A percentile compares a stretch with the other conserved stretches of the same genome.
Evolutionary conservation across 1,284 basidiomycete species (phyloP).

Genomic region (Vanrija sp.): DNA sequence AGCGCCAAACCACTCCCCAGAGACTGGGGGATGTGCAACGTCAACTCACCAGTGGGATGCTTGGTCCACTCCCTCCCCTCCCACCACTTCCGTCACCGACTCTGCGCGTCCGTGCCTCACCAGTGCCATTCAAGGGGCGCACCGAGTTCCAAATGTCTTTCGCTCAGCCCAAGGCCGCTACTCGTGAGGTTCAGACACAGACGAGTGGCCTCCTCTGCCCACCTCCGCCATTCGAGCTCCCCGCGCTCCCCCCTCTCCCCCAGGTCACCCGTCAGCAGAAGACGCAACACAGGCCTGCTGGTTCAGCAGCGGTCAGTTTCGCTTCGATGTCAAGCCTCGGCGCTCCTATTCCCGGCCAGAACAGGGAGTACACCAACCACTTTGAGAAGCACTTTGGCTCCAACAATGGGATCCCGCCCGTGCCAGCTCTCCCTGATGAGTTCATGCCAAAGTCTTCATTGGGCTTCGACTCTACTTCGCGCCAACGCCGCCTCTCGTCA

Average conservation of each 20-base stretch:
- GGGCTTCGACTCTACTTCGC: constrained; percentile 1
- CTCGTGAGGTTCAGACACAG: no score
- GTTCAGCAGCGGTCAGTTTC: constrained; percentile 58
- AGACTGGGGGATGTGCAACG: neutral
- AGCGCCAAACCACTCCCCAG: no score
- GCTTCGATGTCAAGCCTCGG: constrained; percentile 78
- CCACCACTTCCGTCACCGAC: constrained; percentile 2
- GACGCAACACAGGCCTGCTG: constrained; percentile 54
- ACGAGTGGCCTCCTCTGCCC: neutral
- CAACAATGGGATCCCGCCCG: constrained; percentile 3
- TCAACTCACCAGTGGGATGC: no score
- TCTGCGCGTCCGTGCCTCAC: no score
- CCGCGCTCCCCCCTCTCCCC: neutral
- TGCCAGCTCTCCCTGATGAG: constrained; percentile 44
- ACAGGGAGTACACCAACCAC: constrained; percentile 70
- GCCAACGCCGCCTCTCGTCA: neutral
- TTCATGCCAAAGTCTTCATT: constrained; percentile 49
- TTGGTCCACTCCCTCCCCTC: constrained; percentile 6
- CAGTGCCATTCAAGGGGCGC: constrained; percentile 33
- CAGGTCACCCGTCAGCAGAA: constrained; percentile 14
- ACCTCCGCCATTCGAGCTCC: constrained; percentile 10
- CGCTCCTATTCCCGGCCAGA: constrained; percentile 60
- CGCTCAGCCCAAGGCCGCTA: constrained; percentile 7
- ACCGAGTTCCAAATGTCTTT: constrained; percentile 37
- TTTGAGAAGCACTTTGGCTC: constrained; percentile 53